Evolutionary conservation across 371 early-diverging fungal genomes (phyloP), one percentile per base, ranked within the genome.

Genomic region (Dichotomocladium elegans): DNA sequence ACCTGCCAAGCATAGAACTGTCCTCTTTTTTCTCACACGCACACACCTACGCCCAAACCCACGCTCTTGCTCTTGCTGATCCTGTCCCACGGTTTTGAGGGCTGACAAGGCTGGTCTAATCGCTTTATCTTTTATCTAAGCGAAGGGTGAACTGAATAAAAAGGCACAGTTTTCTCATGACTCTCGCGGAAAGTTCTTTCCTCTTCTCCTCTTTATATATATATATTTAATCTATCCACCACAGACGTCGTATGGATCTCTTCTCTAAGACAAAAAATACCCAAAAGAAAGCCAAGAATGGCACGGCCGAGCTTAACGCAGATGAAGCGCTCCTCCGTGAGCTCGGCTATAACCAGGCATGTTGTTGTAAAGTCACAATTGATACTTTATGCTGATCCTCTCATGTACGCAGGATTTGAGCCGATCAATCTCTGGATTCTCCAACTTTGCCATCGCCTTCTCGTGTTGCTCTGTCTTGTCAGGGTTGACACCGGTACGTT

Each of bases 401-500:
- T 15, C 3, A 33, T 19, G 26, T 57, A 43, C 47, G 34, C 68
- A 87, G 82, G 79, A 82, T 59, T 61, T 88, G 62, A 81, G 79
- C 62, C 83, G 83, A 35, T 79, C 83, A 5, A 77, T 88, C 33
- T 76, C 81, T 14, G 69, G 75, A 7, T 76, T 87, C 46, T 73
- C 81, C 37, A 84, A 83, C 46, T 83, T 84, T 66, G 79, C 81
- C 29, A 77, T 82, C 49, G 77, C 85, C 15, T 82, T 84, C 58
- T 74, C 80, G 28, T 82, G 83, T 41, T 74, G 80, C 43, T 82
- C 84, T 21, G 68, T 84, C 35, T 57, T 83, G 17, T 66, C 82
- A 2, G 88, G 86, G 2, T 57, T 87, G 19, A 80, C 83, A 9
- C 75, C 81, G 40, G 79, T 74, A 65, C 53, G 63, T 53, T 12